Base-by-base conservation (phyloP, 768 basidiomycete species). In the Strobilomyces echinocephalus region DNA sequence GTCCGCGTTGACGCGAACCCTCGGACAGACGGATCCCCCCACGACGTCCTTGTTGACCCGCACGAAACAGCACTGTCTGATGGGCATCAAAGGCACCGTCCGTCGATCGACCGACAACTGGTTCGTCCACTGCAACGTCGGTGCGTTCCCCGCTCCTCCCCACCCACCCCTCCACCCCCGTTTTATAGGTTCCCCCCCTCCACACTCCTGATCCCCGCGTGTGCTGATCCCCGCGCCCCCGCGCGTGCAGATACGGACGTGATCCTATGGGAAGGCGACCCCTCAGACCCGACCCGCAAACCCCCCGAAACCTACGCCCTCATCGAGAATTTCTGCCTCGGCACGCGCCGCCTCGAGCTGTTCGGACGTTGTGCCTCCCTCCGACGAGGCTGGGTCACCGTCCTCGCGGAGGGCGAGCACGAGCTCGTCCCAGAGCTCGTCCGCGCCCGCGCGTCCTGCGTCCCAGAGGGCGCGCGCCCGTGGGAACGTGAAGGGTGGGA, bases 81-180 rank as follows among this genome's bases (percentile, higher is more conserved):
- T 98, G 79, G 95, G 95, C 36, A 98, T 99, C 59, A 83, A 92
- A 45, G 97, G 97, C 14, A 98, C 97, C 2, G 95, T 99, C 12
- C 83, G 95, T 21, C 80, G 97, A 30, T 91, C 91, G 18, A 95
- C 89, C 1, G 97, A 99, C 67, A 87, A 85, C 55, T 91, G 91
- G 87, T 95, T 98, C 70, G 95, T 97, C 0, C 95, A 99, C 69
- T 97, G 95, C 66, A 99, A 99, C 71, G 88, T 99, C 59, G 92
- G 91, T 90, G 67, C 47, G 90, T 58, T 49, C 10, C 26, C 28
- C 31, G n/a, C n/a, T n/a, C 31, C 11, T 33, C 11, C 31, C 31
- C 31, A 24, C 24, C n/a, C n/a, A n/a, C n/a, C n/a, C n/a, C n/a
- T n/a, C n/a, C 31, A 12, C 31, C 11, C 34, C 11, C 34, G 34